These are phyloP conservation scores for Trichosporon sp. DNA, from an alignment of 1,284 basidiomycete species.

Conservation along the genomic window DNA sequence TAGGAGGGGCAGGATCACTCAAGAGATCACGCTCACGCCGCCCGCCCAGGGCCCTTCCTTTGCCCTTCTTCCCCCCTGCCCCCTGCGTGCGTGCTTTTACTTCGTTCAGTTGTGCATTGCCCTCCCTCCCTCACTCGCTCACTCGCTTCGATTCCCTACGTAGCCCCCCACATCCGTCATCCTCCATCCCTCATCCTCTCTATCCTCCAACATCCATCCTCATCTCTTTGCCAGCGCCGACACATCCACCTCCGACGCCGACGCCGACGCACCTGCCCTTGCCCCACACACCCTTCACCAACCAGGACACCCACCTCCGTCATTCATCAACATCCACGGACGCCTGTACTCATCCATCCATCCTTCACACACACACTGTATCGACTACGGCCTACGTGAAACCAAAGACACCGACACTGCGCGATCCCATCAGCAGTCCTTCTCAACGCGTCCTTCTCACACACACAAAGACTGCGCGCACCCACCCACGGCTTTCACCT, in stretches of 20 bases:
- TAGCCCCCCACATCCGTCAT: slow-evolving; percentile 1
- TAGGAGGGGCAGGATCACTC: slow-evolving; percentile 1
- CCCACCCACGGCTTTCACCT: background rate
- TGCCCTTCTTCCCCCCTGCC: background rate
- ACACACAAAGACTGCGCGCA: background rate
- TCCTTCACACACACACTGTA: no score
- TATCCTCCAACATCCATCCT: background rate
- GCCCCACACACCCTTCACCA: background rate
- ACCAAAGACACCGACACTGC: no score
- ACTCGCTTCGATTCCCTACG: background rate
- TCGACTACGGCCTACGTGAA: slow-evolving; percentile 2
- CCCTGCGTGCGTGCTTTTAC: no score
- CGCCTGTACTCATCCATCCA: background rate
- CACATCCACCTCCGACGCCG: background rate
- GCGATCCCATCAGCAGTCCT: background rate
- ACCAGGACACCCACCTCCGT: no score
- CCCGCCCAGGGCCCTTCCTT: background rate
- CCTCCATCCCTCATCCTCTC: background rate
- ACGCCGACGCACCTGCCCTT: background rate
- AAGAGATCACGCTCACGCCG: background rate
- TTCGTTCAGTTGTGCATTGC: no score
- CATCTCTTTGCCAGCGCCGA: background rate
- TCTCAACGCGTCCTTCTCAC: background rate
- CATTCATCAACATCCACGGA: no score
- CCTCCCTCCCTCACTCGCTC: background rate